Evolutionary conservation across 2,329 filamentous ascomycete species (phyloP), one percentile per base, ranked within the genome.

Genomic region (Volutella citrinella): DNA sequence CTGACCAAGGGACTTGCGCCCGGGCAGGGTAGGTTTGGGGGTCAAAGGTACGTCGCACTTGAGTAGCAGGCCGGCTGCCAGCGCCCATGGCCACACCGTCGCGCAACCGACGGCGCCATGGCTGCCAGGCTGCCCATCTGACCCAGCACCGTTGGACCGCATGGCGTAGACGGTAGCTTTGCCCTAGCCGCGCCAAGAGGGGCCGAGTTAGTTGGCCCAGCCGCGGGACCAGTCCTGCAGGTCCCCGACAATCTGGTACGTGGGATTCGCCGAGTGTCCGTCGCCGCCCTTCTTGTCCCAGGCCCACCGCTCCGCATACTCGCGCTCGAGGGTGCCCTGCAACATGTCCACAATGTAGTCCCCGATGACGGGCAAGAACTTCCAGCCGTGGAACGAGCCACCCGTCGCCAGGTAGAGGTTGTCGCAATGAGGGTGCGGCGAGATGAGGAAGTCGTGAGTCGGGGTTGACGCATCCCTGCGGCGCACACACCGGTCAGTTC

Each of bases 341-440:
- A 72, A 53, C 61, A 71, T 65, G 44, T 75, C 66, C 19, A 66
- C 61, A 36, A 78, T 64, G 54, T 82, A 82, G 38, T 74, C 70
- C 5, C 79, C 78, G 43, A 80, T 73, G 16, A 72, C 73, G 1
- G 78, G 78, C 17, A 83, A 60, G 49, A 83, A 81, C 54, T 83
- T 82, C 70, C 74, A 82, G 19, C 73, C 72, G 51, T 83, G 79
- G 43, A 82, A 80, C 10, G 76, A 81, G 2, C 80, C 79, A 10
- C 75, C 78, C 1, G 73, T 74, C 1, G 78, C 79, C 16, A 84
- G 54, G 54, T 73, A 81, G 11, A 84, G 56, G 38, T 75, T 76
- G 23, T 52, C 47, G 38, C 42, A 77, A 46, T 66, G 57, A 6
- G 65, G 56, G 40, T 76, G 65, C 4, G 75, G 69, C 7, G 70